Percentiles rank a stretch among this genome's conserved stretches.
These are phyloP conservation scores for Suillus tomentosus DNA, from an alignment of 768 basidiomycete genomes.

Conservation along the genomic window DNA sequence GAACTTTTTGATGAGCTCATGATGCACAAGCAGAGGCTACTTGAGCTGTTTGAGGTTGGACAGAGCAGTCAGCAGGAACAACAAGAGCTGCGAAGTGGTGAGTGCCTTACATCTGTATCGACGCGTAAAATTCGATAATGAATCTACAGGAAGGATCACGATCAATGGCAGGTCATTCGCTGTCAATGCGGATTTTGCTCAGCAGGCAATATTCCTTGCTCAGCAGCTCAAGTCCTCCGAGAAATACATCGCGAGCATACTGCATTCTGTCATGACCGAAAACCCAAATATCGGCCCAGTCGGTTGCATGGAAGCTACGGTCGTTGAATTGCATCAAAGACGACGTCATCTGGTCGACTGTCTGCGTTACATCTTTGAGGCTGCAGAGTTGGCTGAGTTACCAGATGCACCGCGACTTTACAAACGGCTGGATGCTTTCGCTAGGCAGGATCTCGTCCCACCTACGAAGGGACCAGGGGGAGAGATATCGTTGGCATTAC, in stretches of 20 bases:
- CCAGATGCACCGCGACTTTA: constrained; percentile 50
- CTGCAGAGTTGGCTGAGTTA: constrained; percentile 49
- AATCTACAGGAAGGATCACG: constrained; percentile 57
- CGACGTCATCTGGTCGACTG: constrained; percentile 74
- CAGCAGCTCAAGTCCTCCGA: constrained; percentile 84
- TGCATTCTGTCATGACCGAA: constrained; percentile 61
- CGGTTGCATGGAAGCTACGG: constrained; percentile 61
- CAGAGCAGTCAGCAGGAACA: constrained; percentile 63
- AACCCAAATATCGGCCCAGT: constrained; percentile 66
- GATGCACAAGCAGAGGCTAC: constrained; percentile 62
- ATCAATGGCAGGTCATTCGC: constrained; percentile 68
- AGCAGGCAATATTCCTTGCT: constrained; percentile 76
- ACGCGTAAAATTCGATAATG: constrained; percentile 1
- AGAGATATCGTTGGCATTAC: constrained; percentile 49
- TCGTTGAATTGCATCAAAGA: constrained; percentile 68
- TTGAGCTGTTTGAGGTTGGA: constrained; percentile 67
- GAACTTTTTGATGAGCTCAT: constrained; percentile 77
- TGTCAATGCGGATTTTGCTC: constrained; percentile 78
- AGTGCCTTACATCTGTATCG: constrained; percentile 35
- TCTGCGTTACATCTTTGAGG: constrained; percentile 66
- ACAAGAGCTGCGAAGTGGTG: constrained; percentile 63
- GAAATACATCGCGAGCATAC: constrained; percentile 69
- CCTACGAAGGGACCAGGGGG: constrained; percentile 34
- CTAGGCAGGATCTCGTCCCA: constrained; percentile 54
- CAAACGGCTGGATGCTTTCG: constrained; percentile 55